Evolutionary conservation across 805 yeast species (phyloP).

Genomic region (Candida mattraensis): DNA sequence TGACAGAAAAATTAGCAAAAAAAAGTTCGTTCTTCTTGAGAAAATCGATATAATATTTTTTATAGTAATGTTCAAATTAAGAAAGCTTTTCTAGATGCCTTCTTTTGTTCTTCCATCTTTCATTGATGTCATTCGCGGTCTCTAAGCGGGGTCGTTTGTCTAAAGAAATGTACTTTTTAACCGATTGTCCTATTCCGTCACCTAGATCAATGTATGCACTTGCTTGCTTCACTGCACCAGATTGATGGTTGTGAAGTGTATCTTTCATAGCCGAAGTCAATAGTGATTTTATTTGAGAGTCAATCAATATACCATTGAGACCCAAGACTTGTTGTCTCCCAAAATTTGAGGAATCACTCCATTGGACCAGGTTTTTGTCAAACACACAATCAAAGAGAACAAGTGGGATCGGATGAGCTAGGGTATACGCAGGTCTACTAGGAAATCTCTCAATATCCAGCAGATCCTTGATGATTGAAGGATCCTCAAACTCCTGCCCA

Average conservation of each 20-base stretch:
- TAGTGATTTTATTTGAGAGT: slow-evolving; percentile 55
- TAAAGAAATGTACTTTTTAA: slow-evolving; percentile 57
- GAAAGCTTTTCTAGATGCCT: slow-evolving; percentile 2
- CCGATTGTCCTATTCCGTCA: slow-evolving; percentile 72
- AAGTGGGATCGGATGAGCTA: slow-evolving; percentile 89
- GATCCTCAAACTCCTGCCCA: slow-evolving; percentile 74
- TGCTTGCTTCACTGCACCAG: slow-evolving; percentile 1
- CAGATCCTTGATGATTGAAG: slow-evolving; percentile 55
- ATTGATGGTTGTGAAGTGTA: slow-evolving; percentile 16
- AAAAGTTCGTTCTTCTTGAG: too few species aligned
- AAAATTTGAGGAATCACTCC: slow-evolving; percentile 46
- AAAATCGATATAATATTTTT: neutral
- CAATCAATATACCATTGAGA: slow-evolving; percentile 53
- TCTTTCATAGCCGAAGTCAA: slow-evolving; percentile 51
- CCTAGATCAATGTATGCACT: slow-evolving; percentile 50
- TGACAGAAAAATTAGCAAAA: slow-evolving; percentile 1
- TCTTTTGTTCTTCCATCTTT: slow-evolving; percentile 50
- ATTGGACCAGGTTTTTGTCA: slow-evolving; percentile 55
- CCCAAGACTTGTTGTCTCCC: slow-evolving; percentile 41
- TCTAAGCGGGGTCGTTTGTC: slow-evolving; percentile 57
- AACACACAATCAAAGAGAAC: slow-evolving; percentile 83
- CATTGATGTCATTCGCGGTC: slow-evolving; percentile 68
- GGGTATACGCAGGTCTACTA: slow-evolving; percentile 73
- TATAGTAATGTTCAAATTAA: neutral
- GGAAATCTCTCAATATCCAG: slow-evolving; percentile 58